phyloP scores from a whole-genome alignment of 2,329 filamentous ascomycete species.

The Verticillium dahliae region DNA sequence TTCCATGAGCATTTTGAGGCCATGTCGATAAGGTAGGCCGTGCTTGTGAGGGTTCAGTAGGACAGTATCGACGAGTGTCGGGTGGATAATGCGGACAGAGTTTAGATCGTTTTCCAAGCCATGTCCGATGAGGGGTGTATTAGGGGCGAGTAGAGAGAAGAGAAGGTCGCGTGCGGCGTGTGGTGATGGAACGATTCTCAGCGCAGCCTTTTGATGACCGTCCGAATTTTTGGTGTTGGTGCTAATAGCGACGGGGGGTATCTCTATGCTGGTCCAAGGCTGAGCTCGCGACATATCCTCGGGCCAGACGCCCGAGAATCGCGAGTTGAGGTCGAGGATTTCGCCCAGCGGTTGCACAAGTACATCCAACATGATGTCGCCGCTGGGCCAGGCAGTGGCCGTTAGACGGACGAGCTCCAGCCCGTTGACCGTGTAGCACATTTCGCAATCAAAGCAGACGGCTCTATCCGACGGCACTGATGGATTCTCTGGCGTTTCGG shows the following conservation, averaged over 20 bases:
- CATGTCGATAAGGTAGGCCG: conserved; percentile 70
- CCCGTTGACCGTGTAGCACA: conserved; percentile 88
- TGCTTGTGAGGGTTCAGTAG: conserved; percentile 73
- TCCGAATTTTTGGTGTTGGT: background rate
- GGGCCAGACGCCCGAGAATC: conserved; percentile 79
- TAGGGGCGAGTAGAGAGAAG: conserved; percentile 66
- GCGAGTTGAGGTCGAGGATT: conserved; percentile 83
- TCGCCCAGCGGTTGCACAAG: conserved; percentile 79
- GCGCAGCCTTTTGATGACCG: conserved; percentile 22
- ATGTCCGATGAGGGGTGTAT: conserved; percentile 84
- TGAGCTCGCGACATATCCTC: conserved; percentile 68
- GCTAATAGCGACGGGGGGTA: conserved; percentile 6
- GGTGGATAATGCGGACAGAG: conserved; percentile 75
- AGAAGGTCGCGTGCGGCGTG: conserved; percentile 68
- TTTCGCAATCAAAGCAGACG: conserved; percentile 91
- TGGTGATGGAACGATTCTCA: conserved; percentile 73
- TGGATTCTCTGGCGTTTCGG: conserved; percentile 64
- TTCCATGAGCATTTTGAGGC: conserved; percentile 69
- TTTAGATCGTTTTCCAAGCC: conserved; percentile 95
- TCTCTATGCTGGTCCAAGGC: conserved; percentile 33
- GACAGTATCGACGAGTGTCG: conserved; percentile 77
- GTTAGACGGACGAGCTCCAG: conserved; percentile 88
- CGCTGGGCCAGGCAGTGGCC: conserved; percentile 78
- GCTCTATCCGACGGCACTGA: conserved; percentile 47
- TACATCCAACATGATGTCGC: conserved; percentile 70